Conservation (phyloP, 2,329 filamentous ascomycete species). For the Trichoderma simmonsii region DNA sequence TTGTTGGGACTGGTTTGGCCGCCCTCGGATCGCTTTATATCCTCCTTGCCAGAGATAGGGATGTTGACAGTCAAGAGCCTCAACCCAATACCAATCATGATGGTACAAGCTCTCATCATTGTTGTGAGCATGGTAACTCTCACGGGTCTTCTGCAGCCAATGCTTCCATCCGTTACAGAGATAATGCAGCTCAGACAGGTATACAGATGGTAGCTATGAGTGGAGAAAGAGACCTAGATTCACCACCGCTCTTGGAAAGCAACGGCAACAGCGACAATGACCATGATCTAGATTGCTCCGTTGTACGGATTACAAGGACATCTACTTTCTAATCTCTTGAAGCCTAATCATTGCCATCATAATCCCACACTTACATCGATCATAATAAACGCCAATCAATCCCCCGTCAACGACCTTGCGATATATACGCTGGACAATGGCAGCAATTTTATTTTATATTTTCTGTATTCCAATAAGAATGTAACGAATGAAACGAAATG, state of each 20-base stretch:
- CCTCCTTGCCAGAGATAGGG: conserved; percentile 39
- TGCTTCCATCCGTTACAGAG: not conserved
- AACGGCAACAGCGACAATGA: not conserved
- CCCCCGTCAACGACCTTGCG: not conserved
- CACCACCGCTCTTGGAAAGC: not conserved
- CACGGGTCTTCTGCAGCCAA: not conserved
- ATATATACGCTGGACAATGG: not conserved
- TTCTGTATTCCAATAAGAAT: not conserved
- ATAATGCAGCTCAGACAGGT: not conserved
- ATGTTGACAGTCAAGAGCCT: conserved; percentile 17
- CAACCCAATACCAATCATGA: not conserved
- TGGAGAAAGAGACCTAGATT: not conserved
- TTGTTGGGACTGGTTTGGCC: conserved; percentile 57
- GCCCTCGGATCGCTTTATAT: conserved; percentile 58
- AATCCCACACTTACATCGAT: not conserved
- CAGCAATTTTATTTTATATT: not conserved
- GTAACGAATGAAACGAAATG: not conserved
- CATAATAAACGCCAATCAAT: not conserved
- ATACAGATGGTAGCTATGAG: not conserved
- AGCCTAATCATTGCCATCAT: not conserved
- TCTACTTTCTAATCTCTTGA: not conserved
- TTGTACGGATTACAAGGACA: not conserved
- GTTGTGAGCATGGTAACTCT: not conserved
- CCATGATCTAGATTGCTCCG: not conserved
- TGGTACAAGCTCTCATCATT: conserved; percentile 19